Base-by-base conservation (phyloP, 2,329 filamentous ascomycete genomes). In the Endoconidiophora polonica region DNA sequence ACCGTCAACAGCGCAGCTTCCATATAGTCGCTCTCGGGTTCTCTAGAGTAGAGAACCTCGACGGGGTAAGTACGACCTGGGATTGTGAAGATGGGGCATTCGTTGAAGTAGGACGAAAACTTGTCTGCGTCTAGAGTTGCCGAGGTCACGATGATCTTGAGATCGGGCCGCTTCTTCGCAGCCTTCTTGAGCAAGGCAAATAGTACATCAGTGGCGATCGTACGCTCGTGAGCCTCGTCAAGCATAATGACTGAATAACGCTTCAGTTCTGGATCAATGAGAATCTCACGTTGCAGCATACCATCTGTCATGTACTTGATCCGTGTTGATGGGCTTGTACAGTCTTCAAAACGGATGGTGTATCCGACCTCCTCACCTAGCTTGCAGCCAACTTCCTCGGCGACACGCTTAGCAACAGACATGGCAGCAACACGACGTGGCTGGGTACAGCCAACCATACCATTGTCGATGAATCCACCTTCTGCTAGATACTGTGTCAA, bases 281-380 rank as follows among this genome's bases (percentile, higher is more conserved):
- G 73, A 61, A 95, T 87, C 67, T 98, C 91, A 68, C 91, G 77
- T 66, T 95, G 81, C 62, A 98, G 76, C 85, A 96, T 96, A 65
- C 91, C 91, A 59, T 98, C 91, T 14, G 91, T 98, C 90, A 98
- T 95, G 68, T 98, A 98, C 68, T 98, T 98, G 69, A 98, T 94
- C 60, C 81, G 86, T 1, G 91, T 98, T 16, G 81, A 74, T 2
- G 86, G 79, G 56, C 81, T 85, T 0, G 90, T 95, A 62, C 81
- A 84, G 66, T 98, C 91, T 61, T 98, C 91, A 61, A 98, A 98
- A 62, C 91, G 86, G 61, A 98, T 94, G 5, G 85, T 94, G 63
- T 98, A 98, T 49, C 91, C 91, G 55, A 98, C 90, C 62, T 95
- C 88, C 50, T 88, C 79, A 33, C 91, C 91, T 10, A 96, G 73